Evolutionary conservation across 106 monocot genomes (phyloP).

Genomic region (Gastrodia elata): DNA sequence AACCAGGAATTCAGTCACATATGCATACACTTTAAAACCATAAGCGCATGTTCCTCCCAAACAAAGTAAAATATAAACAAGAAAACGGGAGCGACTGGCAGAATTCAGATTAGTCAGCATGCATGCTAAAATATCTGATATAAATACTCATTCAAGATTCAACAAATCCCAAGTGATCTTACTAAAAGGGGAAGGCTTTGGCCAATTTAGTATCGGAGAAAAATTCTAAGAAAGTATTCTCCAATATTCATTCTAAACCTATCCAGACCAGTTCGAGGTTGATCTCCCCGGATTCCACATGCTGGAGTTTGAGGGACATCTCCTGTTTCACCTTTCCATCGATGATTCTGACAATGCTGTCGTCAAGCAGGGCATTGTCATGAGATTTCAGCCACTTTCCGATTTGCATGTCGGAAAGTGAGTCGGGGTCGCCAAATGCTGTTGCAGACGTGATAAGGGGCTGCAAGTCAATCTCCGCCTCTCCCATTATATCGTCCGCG

Average conservation of each 20-base stretch:
- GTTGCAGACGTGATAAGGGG: slow-evolving; percentile 66
- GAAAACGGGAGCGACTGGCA: too few relatives aligned
- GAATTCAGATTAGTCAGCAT: too few relatives aligned
- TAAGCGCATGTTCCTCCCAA: too few relatives aligned
- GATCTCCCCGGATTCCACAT: slow-evolving; percentile 81
- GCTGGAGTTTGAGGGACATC: slow-evolving; percentile 61
- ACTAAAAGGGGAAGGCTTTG: too few relatives aligned
- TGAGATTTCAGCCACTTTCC: slow-evolving; percentile 76
- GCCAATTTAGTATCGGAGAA: too few relatives aligned
- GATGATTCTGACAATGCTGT: slow-evolving; percentile 58
- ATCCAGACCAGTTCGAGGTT: slow-evolving; percentile 69
- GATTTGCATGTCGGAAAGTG: slow-evolving; percentile 69
- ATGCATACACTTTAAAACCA: too few relatives aligned
- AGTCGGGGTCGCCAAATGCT: slow-evolving; percentile 73
- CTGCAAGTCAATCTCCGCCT: slow-evolving; percentile 81
- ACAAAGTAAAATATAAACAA: too few relatives aligned
- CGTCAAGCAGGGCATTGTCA: slow-evolving; percentile 71
- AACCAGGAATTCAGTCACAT: too few relatives aligned
- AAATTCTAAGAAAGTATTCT: too few relatives aligned
- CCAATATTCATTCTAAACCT: slow-evolving; percentile 17
- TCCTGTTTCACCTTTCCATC: slow-evolving; percentile 79
- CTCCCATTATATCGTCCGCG: slow-evolving; percentile 85
- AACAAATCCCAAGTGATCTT: too few relatives aligned
- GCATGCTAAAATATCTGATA: too few relatives aligned
- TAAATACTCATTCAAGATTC: too few relatives aligned